These are phyloP conservation scores for Elsinoe fawcettii DNA, from an alignment of 2,329 filamentous ascomycete genomes.

Conservation along the genomic window DNA sequence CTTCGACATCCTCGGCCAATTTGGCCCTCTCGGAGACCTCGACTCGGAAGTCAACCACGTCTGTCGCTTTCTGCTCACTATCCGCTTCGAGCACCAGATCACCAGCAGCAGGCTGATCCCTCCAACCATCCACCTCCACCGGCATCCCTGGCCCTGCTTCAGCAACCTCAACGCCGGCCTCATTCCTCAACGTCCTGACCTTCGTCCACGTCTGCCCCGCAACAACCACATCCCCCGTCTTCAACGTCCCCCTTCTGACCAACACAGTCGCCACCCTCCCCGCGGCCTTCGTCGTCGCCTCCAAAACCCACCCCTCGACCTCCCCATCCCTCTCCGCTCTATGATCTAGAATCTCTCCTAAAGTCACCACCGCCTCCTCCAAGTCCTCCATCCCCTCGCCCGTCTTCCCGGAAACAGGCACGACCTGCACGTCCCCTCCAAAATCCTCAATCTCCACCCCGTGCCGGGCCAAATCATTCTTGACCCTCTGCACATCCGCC, in stretches of 20 bases:
- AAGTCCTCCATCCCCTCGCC: conserved; percentile 84
- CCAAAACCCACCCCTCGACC: conserved; percentile 89
- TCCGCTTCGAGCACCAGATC: conserved; percentile 78
- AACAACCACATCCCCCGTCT: conserved; percentile 71
- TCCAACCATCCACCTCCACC: conserved; percentile 93
- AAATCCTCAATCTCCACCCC: conserved; percentile 90
- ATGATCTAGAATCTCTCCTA: conserved; percentile 85
- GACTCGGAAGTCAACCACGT: conserved; percentile 66
- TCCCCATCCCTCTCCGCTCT: conserved; percentile 68
- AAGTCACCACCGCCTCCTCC: conserved; percentile 79
- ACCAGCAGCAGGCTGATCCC: conserved; percentile 74
- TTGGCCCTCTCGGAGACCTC: conserved; percentile 63
- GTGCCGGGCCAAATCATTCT: conserved; percentile 73
- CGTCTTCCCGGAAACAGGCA: conserved; percentile 87
- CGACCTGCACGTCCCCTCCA: conserved; percentile 87
- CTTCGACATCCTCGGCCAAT: conserved; percentile 61
- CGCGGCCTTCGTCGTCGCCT: conserved; percentile 76
- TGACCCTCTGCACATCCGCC: conserved; percentile 72
- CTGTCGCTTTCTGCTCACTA: conserved; percentile 69
- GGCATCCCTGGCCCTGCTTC: conserved; percentile 82
- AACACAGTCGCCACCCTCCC: conserved; percentile 85
- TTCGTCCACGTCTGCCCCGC: conserved; percentile 83
- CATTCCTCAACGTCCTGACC: conserved; percentile 76
- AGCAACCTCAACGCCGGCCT: conserved; percentile 63
- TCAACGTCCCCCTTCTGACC: conserved; percentile 77